Evolutionary conservation across 805 yeast species (phyloP).

Genomic region (Metschnikowia hibisci): DNA sequence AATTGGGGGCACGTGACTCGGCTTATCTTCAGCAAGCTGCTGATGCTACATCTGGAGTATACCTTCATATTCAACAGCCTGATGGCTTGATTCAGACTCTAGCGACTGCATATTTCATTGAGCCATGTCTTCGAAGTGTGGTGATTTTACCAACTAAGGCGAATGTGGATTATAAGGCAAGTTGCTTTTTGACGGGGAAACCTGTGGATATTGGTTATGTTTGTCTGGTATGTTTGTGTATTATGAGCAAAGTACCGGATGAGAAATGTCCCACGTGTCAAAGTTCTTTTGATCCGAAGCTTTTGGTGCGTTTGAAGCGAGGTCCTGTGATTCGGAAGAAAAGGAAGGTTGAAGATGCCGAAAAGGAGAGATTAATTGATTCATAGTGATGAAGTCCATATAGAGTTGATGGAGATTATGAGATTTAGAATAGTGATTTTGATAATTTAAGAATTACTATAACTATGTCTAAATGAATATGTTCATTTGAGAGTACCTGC

Average conservation of each 20-base stretch:
- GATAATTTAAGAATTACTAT: no score
- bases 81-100: slow-evolving; percentile 80
- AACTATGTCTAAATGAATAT: no score
- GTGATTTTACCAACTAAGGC: slow-evolving; percentile 78
- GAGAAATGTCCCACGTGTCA: slow-evolving; percentile 82
- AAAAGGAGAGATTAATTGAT: neutral
- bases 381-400: neutral
- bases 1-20: slow-evolving; percentile 57
- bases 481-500: no score
- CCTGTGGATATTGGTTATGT: slow-evolving; percentile 92
- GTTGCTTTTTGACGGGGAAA: slow-evolving; percentile 87
- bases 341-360: slow-evolving; percentile 13
- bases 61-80: slow-evolving; percentile 63
- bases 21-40: slow-evolving; percentile 93
- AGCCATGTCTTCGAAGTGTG: slow-evolving; percentile 74
- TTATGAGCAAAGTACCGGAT: slow-evolving; percentile 63
- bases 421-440: no score
- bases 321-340: slow-evolving; percentile 53
- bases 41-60: slow-evolving; percentile 91
- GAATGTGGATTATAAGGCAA: slow-evolving; percentile 89
- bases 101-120: slow-evolving; percentile 76
- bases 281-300: slow-evolving; percentile 64
- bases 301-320: slow-evolving; percentile 53
- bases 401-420: no score
- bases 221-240: slow-evolving; percentile 91